Percentiles rank a stretch among this genome's conserved stretches.
Conservation (phyloP, 2,329 filamentous ascomycete species). For the Fusarium incarnatum region DNA sequence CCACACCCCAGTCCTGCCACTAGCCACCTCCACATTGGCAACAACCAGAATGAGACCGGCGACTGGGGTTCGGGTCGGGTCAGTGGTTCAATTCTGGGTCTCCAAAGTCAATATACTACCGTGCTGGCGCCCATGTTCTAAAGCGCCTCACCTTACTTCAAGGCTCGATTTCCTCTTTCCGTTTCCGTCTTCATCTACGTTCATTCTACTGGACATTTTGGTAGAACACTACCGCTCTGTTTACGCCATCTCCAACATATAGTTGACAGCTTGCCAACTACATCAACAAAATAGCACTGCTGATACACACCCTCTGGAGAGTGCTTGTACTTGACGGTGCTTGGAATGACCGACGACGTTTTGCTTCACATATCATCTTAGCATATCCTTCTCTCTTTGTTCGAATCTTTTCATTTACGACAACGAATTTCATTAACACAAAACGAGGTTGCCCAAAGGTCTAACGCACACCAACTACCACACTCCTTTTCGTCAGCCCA, state of each 20-base stretch:
- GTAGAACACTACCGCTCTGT: constrained; percentile 21
- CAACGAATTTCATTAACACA: neutral
- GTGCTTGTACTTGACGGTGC: constrained; percentile 20
- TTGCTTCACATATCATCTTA: constrained; percentile 4
- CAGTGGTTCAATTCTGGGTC: constrained; percentile 47
- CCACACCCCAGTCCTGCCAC: constrained; percentile 46
- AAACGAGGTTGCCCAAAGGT: neutral
- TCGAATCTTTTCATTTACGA: constrained; percentile 1
- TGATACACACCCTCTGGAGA: constrained; percentile 17
- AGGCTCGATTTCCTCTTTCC: constrained; percentile 43
- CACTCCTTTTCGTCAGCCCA: constrained; percentile 13
- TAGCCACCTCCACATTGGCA: constrained; percentile 50
- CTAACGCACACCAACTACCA: constrained; percentile 1
- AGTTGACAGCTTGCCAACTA: constrained; percentile 23
- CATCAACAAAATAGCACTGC: constrained; percentile 14
- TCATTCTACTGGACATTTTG: constrained; percentile 32
- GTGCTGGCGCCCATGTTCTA: constrained; percentile 38
- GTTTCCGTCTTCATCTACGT: constrained; percentile 36
- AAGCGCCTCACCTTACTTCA: constrained; percentile 44
- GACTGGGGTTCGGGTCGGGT: constrained; percentile 47
- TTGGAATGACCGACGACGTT: constrained; percentile 18
- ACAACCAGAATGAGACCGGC: constrained; percentile 47
- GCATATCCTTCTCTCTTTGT: constrained; percentile 2
- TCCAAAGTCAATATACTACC: constrained; percentile 42
- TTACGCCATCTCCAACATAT: constrained; percentile 15